These are phyloP conservation scores for Grifola frondosa DNA, from an alignment of 1,284 basidiomycete species.

Conservation along the genomic window DNA sequence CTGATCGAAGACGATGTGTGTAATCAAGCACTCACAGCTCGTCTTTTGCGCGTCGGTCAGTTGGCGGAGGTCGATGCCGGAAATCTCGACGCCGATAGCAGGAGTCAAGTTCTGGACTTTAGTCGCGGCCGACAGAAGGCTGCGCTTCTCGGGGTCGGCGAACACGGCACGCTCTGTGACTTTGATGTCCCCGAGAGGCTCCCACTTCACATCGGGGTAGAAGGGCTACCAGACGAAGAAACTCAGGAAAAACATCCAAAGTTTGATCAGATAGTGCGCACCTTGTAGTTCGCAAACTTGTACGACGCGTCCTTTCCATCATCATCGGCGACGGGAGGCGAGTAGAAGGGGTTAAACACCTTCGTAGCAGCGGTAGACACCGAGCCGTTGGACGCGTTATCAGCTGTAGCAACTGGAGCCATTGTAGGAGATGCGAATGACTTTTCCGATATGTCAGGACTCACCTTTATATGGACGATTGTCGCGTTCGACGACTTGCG, in stretches of 20 bases:
- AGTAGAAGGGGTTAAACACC: conserved; percentile 67
- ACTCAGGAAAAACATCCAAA: neutral
- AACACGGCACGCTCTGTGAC: conserved; percentile 63
- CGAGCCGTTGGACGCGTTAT: conserved; percentile 18
- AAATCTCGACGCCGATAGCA: conserved; percentile 62
- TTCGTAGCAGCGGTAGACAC: conserved; percentile 13
- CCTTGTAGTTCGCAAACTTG: conserved; percentile 62
- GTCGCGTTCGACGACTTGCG: conserved; percentile 12
- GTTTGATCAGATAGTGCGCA: conserved; percentile 24
- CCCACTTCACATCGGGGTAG: conserved; percentile 65
- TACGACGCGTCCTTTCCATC: conserved; percentile 50
- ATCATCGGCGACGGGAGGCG: conserved; percentile 52
- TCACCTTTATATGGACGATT: neutral
- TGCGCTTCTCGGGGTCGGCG: conserved; percentile 62
- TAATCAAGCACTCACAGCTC: conserved; percentile 65
- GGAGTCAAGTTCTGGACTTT: conserved; percentile 65
- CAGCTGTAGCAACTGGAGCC: conserved; percentile 46
- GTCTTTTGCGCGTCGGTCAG: conserved; percentile 61
- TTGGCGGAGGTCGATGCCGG: conserved; percentile 63
- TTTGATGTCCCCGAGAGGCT: conserved; percentile 56
- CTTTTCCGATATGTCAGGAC: neutral
- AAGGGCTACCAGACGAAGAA: conserved; percentile 44
- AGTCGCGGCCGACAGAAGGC: conserved; percentile 52
- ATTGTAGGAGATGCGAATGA: conserved; percentile 27
- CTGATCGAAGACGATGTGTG: neutral